phyloP scores from a whole-genome alignment of 129 eudicot genomes.

The Lactuca sativa region DNA sequence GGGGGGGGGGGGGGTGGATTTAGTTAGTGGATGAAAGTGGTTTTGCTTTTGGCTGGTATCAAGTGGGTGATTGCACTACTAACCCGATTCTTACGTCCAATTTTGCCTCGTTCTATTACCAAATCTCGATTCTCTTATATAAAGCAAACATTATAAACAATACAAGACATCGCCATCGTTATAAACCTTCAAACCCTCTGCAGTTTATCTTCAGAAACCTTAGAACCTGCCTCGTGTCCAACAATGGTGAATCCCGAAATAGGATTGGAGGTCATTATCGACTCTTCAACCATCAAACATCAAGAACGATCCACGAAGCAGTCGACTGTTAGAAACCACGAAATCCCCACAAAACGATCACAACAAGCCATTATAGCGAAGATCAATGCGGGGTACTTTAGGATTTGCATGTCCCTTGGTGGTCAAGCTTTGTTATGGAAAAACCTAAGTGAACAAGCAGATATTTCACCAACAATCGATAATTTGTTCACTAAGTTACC shows the following conservation, averaged over 20 bases:
- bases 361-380: conserved; percentile 23
- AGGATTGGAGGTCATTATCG: conserved; percentile 31
- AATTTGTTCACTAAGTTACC: conserved; percentile 27
- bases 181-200: conserved; percentile 6
- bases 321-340: not conserved
- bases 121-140: conserved; percentile 18
- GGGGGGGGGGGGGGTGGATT: no score
- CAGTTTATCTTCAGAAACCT: conserved; percentile 8
- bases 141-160: conserved; percentile 16
- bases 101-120: conserved; percentile 33
- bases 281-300: conserved; percentile 22
- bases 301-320: conserved; percentile 15
- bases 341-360: conserved; percentile 8
- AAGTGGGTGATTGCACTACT: conserved; percentile 27
- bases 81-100: conserved; percentile 35
- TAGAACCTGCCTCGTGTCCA: not conserved
- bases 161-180: conserved; percentile 3
- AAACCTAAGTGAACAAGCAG: conserved; percentile 33
- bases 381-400: conserved; percentile 60
- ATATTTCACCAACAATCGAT: conserved; percentile 23
- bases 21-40: conserved; percentile 25
- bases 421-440: conserved; percentile 67
- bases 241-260: conserved; percentile 35
- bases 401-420: conserved; percentile 61
- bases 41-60: conserved; percentile 23